A percentile compares a stretch with the other conserved stretches of the same genome.
Evolutionary conservation across 164 flowering plant species (phyloP).

Genomic region (Nymphaea thermarum): DNA sequence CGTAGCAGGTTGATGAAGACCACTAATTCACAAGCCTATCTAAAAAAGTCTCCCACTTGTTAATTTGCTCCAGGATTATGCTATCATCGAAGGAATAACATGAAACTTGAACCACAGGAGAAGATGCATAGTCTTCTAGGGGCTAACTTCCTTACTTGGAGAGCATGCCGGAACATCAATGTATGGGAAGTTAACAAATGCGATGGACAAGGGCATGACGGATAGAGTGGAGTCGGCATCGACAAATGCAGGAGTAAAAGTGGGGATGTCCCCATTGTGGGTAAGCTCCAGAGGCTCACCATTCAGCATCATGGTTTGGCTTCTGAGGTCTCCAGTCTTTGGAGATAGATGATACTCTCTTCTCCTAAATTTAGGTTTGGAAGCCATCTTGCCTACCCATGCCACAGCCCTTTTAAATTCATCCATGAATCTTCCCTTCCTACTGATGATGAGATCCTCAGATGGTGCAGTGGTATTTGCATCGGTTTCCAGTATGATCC

Average conservation of each 20-base stretch:
- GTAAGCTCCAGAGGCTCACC: conserved; percentile 18
- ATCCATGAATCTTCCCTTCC: conserved; percentile 18
- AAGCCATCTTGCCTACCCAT: conserved; percentile 50
- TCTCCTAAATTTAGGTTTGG: conserved; percentile 23
- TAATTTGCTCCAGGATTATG: not conserved
- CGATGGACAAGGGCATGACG: conserved; percentile 42
- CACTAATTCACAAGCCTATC: too few species aligned
- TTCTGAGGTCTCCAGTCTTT: conserved; percentile 26
- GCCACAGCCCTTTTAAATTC: conserved; percentile 38
- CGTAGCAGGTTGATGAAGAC: too few species aligned
- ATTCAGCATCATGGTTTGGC: conserved; percentile 32
- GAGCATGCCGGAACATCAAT: conserved; percentile 38
- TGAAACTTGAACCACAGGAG: not conserved
- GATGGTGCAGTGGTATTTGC: conserved; percentile 8
- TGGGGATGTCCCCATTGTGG: conserved; percentile 33
- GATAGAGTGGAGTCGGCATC: conserved; percentile 23
- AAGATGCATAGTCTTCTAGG: not conserved
- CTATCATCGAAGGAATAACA: not conserved
- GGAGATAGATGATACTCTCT: conserved; percentile 28
- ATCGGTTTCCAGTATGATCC: conserved; percentile 19
- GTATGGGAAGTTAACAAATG: conserved; percentile 49
- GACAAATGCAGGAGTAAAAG: conserved; percentile 24
- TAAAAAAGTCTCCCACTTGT: too few species aligned
- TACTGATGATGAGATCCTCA: conserved; percentile 3
- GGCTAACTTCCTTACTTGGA: not conserved